Evolutionary conservation across 257 asterid species (phyloP).

Genomic region (Gentiana macrophylla): DNA sequence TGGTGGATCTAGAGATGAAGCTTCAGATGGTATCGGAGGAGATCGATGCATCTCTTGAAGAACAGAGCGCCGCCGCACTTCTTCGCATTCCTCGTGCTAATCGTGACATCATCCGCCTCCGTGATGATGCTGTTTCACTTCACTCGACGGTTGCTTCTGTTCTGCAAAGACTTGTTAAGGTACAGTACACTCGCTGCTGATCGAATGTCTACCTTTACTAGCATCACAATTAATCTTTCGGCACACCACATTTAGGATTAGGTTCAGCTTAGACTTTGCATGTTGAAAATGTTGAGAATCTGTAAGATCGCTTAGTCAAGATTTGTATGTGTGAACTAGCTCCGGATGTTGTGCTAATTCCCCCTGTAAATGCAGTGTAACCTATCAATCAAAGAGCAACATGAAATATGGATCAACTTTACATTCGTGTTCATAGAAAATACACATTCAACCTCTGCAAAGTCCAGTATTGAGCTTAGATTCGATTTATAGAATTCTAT

Average conservation of each 20-base stretch:
- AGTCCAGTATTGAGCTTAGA: too few relatives aligned
- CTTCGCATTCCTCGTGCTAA: conserved; percentile 94
- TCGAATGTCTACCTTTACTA: not conserved
- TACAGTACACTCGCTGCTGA: conserved; percentile 9
- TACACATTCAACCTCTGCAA: too few relatives aligned
- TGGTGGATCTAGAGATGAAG: conserved; percentile 98
- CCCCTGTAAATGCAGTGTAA: too few relatives aligned
- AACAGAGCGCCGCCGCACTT: conserved; percentile 84
- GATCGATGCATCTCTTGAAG: conserved; percentile 92
- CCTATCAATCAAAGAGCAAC: too few relatives aligned
- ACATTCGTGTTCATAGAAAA: too few relatives aligned
- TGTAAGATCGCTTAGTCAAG: not conserved
- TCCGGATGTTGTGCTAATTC: too few relatives aligned
- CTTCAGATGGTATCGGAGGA: conserved; percentile 94
- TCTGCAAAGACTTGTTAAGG: conserved; percentile 73
- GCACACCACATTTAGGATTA: too few relatives aligned
- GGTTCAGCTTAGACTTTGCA: not conserved
- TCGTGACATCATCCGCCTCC: conserved; percentile 83
- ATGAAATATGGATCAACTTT: too few relatives aligned
- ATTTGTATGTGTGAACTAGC: too few relatives aligned
- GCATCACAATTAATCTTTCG: not conserved
- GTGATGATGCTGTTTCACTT: conserved; percentile 80
- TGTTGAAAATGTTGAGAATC: not conserved
- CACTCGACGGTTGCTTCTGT: conserved; percentile 83
- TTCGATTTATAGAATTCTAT: too few relatives aligned